Evolutionary conservation across 2,329 filamentous ascomycete species (phyloP).

Genomic region (Sclerotiophoma versabilis): DNA sequence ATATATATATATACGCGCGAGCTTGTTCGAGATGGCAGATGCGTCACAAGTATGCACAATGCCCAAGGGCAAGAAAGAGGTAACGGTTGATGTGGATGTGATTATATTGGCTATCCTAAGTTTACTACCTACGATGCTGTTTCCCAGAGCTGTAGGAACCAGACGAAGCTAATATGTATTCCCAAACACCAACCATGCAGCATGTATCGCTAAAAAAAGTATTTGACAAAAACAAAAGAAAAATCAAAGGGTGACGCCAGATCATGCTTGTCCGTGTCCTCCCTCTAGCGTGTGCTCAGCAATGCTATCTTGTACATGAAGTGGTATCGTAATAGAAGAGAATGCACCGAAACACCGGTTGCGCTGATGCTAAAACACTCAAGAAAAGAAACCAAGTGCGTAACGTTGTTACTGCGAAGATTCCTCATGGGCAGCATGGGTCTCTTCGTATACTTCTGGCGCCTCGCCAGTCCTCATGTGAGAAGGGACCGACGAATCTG

Average conservation of each 20-base stretch:
- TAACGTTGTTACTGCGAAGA: not conserved
- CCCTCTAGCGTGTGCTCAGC: not conserved
- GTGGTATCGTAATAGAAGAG: constrained; percentile 9
- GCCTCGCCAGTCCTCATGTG: constrained; percentile 11
- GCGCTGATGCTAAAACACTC: not conserved
- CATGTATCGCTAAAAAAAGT: not conserved
- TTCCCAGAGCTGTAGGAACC: not conserved
- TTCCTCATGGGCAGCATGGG: not conserved
- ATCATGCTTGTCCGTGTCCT: not conserved
- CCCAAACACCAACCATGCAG: constrained; percentile 6
- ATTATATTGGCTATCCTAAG: not conserved
- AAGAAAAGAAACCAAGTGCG: not conserved
- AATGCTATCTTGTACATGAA: constrained; percentile 12
- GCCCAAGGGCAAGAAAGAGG: no score
- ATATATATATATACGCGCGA: no score
- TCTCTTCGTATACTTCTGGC: not conserved
- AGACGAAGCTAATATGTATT: not conserved
- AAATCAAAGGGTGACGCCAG: not conserved
- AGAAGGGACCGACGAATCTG: not conserved
- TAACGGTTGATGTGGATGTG: no score
- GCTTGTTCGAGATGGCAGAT: no score
- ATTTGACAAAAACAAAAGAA: not conserved
- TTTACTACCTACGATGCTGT: not conserved
- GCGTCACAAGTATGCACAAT: no score
- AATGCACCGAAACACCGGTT: constrained; percentile 1